phyloP scores from a whole-genome alignment of 2,329 filamentous ascomycete species.

The Raffaelea ambrosiae region DNA sequence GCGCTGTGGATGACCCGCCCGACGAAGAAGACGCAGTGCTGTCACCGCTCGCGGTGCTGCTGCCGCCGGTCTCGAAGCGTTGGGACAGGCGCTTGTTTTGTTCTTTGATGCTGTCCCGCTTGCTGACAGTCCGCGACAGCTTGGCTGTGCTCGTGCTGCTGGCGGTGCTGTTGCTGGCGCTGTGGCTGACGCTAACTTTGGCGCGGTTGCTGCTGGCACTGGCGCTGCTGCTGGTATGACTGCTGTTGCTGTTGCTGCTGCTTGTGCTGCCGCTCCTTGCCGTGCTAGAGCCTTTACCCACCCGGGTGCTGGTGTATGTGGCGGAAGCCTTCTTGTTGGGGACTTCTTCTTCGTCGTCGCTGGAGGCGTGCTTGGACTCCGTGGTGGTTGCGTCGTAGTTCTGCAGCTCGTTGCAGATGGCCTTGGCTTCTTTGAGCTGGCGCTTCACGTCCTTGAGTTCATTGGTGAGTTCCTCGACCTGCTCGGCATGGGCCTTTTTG shows the following conservation, averaged over 20 bases:
- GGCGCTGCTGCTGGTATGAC: conserved; percentile 3
- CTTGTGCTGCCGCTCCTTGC: conserved; percentile 2
- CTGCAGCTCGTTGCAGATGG: conserved; percentile 16
- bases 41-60: not conserved
- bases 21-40: not conserved
- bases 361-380: not conserved
- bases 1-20: not conserved
- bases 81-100: conserved; percentile 21
- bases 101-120: conserved; percentile 4
- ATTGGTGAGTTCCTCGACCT: conserved; percentile 10
- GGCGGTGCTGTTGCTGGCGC: conserved; percentile 3
- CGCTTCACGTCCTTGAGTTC: conserved; percentile 14
- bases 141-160: conserved; percentile 9
- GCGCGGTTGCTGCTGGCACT: conserved; percentile 5
- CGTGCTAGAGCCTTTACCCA: conserved; percentile 8
- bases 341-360: not conserved
- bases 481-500: too few species aligned
- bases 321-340: conserved; percentile 2
- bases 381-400: conserved; percentile 7
- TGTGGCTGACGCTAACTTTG: conserved; percentile 4
- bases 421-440: conserved; percentile 15
- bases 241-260: conserved; percentile 3
- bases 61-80: conserved; percentile 17
- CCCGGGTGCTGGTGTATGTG: not conserved
- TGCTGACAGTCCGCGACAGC: conserved; percentile 4